These are phyloP conservation scores for Colletotrichum scovillei DNA, from an alignment of 2,329 filamentous ascomycete species.

Conservation along the genomic window DNA sequence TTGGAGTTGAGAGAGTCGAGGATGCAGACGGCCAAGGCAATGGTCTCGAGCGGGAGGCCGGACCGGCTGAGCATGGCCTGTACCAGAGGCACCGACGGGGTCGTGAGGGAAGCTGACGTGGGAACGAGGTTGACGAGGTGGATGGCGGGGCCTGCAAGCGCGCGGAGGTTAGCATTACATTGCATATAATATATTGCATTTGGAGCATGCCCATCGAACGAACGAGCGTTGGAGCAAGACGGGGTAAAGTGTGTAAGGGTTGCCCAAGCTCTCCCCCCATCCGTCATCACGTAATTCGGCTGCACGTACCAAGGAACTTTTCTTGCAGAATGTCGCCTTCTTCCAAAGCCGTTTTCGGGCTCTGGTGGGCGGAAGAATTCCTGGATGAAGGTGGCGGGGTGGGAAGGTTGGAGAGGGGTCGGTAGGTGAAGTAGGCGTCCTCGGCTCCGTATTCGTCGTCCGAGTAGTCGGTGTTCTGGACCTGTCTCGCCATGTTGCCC, in stretches of 20 bases:
- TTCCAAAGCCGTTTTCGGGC: slow-evolving; percentile 54
- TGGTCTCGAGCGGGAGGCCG: slow-evolving; percentile 67
- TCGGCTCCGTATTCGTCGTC: slow-evolving; percentile 62
- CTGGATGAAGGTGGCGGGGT: slow-evolving; percentile 71
- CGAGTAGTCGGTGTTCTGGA: slow-evolving; percentile 37
- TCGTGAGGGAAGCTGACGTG: slow-evolving; percentile 68
- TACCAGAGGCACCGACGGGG: slow-evolving; percentile 67
- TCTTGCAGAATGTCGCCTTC: slow-evolving; percentile 57
- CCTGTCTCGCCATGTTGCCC: slow-evolving; percentile 35
- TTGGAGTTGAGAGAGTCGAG: slow-evolving; percentile 72
- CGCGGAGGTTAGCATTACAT: slow-evolving; percentile 32
- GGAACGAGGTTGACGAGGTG: slow-evolving; percentile 76
- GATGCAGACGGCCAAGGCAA: slow-evolving; percentile 74
- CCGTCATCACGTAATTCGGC: slow-evolving; percentile 15
- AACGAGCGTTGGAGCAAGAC: background rate
- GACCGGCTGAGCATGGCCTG: slow-evolving; percentile 71
- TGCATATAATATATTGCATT: slow-evolving; percentile 36
- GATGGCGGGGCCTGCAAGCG: slow-evolving; percentile 67
- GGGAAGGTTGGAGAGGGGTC: slow-evolving; percentile 74
- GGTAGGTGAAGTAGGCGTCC: slow-evolving; percentile 72
- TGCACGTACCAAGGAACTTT: slow-evolving; percentile 50
- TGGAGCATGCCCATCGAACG: slow-evolving; percentile 36
- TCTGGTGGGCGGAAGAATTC: slow-evolving; percentile 55
- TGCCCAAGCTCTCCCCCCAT: background rate
- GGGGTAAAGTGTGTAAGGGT: background rate